Conservation (phyloP, 192 early-diverging fungal genomes). For the Fimicolochytrium jonesii region DNA sequence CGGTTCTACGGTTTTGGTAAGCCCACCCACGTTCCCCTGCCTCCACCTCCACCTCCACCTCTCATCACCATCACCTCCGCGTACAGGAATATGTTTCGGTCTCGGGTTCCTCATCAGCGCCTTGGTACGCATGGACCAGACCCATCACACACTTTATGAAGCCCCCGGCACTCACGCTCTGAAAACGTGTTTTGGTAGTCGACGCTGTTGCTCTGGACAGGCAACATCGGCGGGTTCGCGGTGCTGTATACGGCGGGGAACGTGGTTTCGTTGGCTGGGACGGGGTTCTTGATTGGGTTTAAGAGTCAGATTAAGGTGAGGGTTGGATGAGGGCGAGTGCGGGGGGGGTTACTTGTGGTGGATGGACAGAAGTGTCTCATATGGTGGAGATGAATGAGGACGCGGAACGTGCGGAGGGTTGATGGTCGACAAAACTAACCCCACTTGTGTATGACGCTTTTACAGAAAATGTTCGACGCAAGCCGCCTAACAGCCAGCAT, state of each 20-base stretch:
- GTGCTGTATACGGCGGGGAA: constrained; percentile 90
- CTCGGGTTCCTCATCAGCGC: constrained; percentile 75
- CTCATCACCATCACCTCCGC: no score
- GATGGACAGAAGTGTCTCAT: no score
- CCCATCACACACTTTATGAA: no score
- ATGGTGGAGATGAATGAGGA: no score
- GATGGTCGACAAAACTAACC: neutral
- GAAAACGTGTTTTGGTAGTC: no score
- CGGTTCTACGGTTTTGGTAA: constrained; percentile 76
- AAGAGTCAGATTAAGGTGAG: constrained; percentile 81
- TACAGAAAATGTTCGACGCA: constrained; percentile 52
- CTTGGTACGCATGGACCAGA: no score
- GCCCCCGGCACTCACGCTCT: no score
- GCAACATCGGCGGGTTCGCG: constrained; percentile 72
- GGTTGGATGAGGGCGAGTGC: no score
- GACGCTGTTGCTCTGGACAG: constrained; percentile 50
- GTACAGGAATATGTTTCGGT: constrained; percentile 63
- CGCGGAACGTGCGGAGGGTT: no score
- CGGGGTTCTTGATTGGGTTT: constrained; percentile 87
- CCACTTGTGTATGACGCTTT: no score
- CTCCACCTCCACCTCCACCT: neutral
- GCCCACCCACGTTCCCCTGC: neutral
- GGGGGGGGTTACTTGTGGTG: no score
- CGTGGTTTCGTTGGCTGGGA: constrained; percentile 75
- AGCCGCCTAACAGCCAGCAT: constrained; percentile 71